Conservation (phyloP, 1,284 basidiomycete genomes). For the Neotropicomus parvogracilis region DNA sequence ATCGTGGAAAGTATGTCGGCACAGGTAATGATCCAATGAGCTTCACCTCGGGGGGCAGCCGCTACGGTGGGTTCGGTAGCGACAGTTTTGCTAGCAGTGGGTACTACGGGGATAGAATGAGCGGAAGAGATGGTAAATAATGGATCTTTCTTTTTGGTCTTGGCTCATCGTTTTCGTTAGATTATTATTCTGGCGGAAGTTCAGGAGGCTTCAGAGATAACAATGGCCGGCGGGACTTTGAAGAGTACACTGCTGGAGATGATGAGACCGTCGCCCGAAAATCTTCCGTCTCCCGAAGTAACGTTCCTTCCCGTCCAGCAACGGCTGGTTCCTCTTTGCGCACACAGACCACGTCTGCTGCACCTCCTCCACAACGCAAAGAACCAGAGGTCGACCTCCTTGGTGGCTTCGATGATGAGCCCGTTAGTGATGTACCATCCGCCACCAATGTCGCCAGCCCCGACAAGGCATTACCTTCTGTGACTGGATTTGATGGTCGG, state of each 20-base stretch:
- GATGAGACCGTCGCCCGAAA: conserved; percentile 59
- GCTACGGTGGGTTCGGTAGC: conserved; percentile 83
- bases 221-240: conserved; percentile 57
- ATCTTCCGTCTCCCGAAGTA: conserved; percentile 35
- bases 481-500: conserved; percentile 25
- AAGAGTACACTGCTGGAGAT: conserved; percentile 97
- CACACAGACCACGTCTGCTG: conserved; percentile 37
- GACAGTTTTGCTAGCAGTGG: conserved; percentile 50
- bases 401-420: conserved; percentile 68
- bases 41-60: conserved; percentile 52
- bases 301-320: conserved; percentile 17
- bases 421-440: conserved; percentile 30
- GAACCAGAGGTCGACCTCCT: conserved; percentile 68
- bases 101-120: conserved; percentile 38
- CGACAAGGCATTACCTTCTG: conserved; percentile 60
- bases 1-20: conserved; percentile 89
- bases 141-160: not conserved
- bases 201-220: conserved; percentile 60
- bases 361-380: conserved; percentile 42
- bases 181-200: conserved; percentile 44
- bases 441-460: conserved; percentile 35
- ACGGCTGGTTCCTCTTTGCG: conserved; percentile 23
- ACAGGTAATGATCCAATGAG: conserved; percentile 76
- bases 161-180: conserved; percentile 29
- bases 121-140: conserved; percentile 41